Evolutionary conservation across 2,329 filamentous ascomycete genomes (phyloP).

Genomic region (Claviceps sp.): DNA sequence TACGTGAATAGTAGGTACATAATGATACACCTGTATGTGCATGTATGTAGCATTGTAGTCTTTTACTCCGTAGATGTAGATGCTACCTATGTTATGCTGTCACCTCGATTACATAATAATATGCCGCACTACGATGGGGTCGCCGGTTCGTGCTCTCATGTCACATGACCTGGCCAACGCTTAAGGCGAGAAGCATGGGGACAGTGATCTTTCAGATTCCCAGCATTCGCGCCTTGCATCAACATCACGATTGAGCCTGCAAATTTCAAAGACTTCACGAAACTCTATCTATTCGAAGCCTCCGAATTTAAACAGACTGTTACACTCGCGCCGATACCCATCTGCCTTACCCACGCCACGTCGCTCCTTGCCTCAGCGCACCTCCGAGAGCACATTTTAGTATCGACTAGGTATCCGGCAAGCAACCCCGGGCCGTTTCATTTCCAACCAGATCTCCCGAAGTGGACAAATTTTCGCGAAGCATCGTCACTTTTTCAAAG

Average conservation of each 20-base stretch:
- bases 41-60: too few relatives aligned
- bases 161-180: conserved; percentile 19
- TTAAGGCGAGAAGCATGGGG: not conserved
- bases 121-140: not conserved
- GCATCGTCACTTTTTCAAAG: not conserved
- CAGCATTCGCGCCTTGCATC: conserved; percentile 3
- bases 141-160: conserved; percentile 14
- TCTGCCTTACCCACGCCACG: not conserved
- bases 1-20: too few relatives aligned
- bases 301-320: not conserved
- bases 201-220: not conserved
- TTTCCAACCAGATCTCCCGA: not conserved
- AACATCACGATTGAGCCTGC: conserved; percentile 2
- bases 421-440: not conserved
- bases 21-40: too few relatives aligned
- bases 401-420: not conserved
- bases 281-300: not conserved
- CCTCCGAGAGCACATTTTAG: not conserved
- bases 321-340: not conserved
- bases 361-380: conserved; percentile 1
- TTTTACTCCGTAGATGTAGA: too few relatives aligned
- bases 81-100: too few relatives aligned
- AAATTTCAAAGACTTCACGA: not conserved
- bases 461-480: not conserved
- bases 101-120: conserved; percentile 4